phyloP scores from a whole-genome alignment of 2,329 filamentous ascomycete species.

The Cladosporium phlei region DNA sequence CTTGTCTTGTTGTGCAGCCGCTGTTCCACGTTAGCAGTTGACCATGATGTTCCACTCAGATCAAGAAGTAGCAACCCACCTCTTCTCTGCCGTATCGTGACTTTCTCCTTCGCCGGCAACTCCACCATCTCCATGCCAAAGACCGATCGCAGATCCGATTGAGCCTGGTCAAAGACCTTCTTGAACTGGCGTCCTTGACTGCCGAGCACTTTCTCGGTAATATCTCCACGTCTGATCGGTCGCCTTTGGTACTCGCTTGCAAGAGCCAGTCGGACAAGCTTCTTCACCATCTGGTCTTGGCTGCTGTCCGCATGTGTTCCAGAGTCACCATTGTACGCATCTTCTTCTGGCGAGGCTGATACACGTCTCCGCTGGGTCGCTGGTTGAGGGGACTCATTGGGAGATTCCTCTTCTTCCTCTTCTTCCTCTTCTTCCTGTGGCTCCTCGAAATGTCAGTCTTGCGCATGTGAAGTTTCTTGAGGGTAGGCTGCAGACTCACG shows the following conservation, averaged over 20 bases:
- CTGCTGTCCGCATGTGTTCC: constrained; percentile 27
- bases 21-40: constrained; percentile 27
- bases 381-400: constrained; percentile 24
- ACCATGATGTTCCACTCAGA: too few relatives aligned
- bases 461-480: too few relatives aligned
- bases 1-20: constrained; percentile 50
- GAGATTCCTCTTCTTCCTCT: constrained; percentile 18
- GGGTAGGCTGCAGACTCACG: constrained; percentile 22
- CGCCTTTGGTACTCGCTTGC: constrained; percentile 56
- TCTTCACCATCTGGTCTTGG: constrained; percentile 51
- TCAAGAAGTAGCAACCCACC: constrained; percentile 41
- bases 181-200: constrained; percentile 67
- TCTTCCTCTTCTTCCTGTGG: constrained; percentile 25
- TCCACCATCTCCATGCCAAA: constrained; percentile 95
- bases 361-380: constrained; percentile 28
- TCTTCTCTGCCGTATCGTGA: constrained; percentile 73
- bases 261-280: constrained; percentile 57
- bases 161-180: constrained; percentile 69
- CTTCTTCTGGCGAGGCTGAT: constrained; percentile 16
- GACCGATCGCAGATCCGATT: constrained; percentile 61
- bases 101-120: constrained; percentile 73
- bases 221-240: constrained; percentile 54
- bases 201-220: constrained; percentile 65
- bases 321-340: constrained; percentile 20
- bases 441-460: constrained; percentile 14